Percentiles rank a stretch among this genome's conserved stretches.
Evolutionary conservation across 108 stramenopile species (phyloP).

Genomic region (Phaeodactylum tricornutum): DNA sequence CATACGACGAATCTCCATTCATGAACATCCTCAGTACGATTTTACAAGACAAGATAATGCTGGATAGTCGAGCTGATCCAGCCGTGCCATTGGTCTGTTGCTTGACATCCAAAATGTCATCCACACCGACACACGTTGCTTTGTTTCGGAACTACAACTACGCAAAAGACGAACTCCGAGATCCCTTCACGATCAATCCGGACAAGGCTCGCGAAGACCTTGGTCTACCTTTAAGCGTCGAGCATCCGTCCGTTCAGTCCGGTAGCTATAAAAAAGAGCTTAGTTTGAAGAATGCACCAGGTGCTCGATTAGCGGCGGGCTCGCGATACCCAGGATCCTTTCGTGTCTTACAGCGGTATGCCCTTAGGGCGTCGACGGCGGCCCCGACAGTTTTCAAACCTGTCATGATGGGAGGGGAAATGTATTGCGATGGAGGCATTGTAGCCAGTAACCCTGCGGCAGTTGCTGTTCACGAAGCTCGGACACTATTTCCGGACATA

Average conservation of each 20-base stretch:
- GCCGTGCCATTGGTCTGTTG: conserved; percentile 46
- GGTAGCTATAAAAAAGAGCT: conserved; percentile 3
- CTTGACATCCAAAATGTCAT: conserved; percentile 70
- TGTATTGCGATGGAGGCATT: conserved; percentile 82
- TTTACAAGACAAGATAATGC: conserved; percentile 57
- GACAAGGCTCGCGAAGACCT: conserved; percentile 50
- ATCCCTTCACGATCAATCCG: conserved; percentile 62
- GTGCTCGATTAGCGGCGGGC: conserved; percentile 10
- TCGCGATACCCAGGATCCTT: conserved; percentile 75
- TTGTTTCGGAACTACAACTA: conserved; percentile 84
- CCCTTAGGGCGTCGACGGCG: conserved; percentile 74
- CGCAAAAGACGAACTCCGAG: conserved; percentile 59
- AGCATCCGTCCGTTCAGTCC: conserved; percentile 18
- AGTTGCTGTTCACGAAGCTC: conserved; percentile 81
- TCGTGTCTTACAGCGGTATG: conserved; percentile 70
- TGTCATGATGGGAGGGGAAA: conserved; percentile 70
- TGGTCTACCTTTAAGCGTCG: conserved; percentile 37
- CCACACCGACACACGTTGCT: conserved; percentile 62
- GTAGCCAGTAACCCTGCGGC: conserved; percentile 81
- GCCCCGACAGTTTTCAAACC: conserved; percentile 87
- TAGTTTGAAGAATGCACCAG: conserved; percentile 4
- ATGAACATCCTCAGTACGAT: conserved; percentile 67
- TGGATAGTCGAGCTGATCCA: conserved; percentile 74
- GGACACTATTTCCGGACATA: conserved; percentile 68
- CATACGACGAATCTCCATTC: conserved; percentile 73